Base-by-base conservation (phyloP, 495 filamentous ascomycete species). In the Aspergillus panamensis region DNA sequence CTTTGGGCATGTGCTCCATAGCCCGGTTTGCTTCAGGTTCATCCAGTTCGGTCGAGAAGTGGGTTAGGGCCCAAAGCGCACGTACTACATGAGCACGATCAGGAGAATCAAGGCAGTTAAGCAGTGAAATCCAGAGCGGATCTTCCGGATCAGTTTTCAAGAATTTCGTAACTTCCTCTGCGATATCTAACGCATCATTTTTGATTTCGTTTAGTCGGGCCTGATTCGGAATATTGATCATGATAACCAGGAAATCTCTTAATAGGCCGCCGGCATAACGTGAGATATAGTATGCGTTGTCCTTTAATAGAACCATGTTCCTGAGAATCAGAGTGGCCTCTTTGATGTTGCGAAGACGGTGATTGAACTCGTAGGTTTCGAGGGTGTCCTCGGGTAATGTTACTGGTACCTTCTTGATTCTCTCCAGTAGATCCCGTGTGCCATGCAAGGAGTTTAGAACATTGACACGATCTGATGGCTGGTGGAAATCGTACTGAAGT, bases 151-250 rank as follows among this genome's bases (percentile, higher is more conserved):
- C 83, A 13, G 96, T 82, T 3, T 73, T 69, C 69, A 94, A 83
- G 71, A 84, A 93, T 42, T 85, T 90, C 7, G 91, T 91, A 19
- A 97, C 79, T 62, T 93, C 89, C 71, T 97, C 94, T 6, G 92
- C 90, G 57, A 93, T 95, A 62, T 99, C 95, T 2, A 97, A 81
- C 7, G 89, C 89, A 59, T 92, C 91, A 63, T 96, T 91, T 69
- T 92, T 92, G 48, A 97, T 75, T 69, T 99, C 95, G 16, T 90
- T 85, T 12, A 90, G 77, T 43, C 82, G 77, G n/a, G 88, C 80
- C 53, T 87, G 78, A 8, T 84, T 76, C 1, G 95, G 94, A 2
- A 96, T 80, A 56, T 88, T 88, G 42, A 97, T 76, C 21, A 89
- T 77, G 57, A 96, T 86, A 61, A 87, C 86, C 37, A 97, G 74